A percentile compares a stretch with the other conserved stretches of the same genome.
These are phyloP conservation scores for Pilasporangium apinafurcum DNA, from an alignment of 352 stramenopile genomes.

Conservation along the genomic window DNA sequence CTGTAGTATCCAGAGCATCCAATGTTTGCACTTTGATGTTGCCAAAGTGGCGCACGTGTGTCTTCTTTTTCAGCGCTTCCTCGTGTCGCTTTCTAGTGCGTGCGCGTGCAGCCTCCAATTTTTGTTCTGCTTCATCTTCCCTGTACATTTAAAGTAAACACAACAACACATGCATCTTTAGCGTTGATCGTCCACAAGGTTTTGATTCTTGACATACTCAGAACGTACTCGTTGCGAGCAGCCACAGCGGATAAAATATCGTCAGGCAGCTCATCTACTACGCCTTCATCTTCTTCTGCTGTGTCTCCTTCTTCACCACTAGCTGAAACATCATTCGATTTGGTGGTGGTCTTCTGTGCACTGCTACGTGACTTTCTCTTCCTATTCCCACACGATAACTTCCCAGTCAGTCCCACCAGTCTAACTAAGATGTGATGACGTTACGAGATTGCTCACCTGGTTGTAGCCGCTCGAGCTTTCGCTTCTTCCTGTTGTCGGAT, in stretches of 20 bases:
- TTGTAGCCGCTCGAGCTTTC: slow-evolving; percentile 28
- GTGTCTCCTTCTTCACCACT: slow-evolving; percentile 2
- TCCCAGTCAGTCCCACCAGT: too few species aligned
- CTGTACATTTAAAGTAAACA: slow-evolving; percentile 8
- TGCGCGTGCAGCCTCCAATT: slow-evolving; percentile 21
- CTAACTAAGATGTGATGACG: too few species aligned
- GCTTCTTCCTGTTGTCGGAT: slow-evolving; percentile 48
- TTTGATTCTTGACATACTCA: too few species aligned
- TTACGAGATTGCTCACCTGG: slow-evolving; percentile 17
- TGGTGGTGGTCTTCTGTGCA: slow-evolving; percentile 31
- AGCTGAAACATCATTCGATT: too few species aligned
- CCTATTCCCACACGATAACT: too few species aligned
- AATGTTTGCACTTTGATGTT: slow-evolving; percentile 72
- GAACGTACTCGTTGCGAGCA: slow-evolving; percentile 46
- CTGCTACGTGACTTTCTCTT: too few species aligned
- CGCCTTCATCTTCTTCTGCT: slow-evolving; percentile 10
- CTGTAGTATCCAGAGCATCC: slow-evolving; percentile 26
- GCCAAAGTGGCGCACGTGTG: slow-evolving; percentile 68
- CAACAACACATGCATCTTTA: too few species aligned
- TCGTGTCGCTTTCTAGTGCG: slow-evolving; percentile 11
- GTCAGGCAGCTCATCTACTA: slow-evolving; percentile 39
- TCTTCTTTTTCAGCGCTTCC: slow-evolving; percentile 33
- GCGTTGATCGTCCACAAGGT: too few species aligned
- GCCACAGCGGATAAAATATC: slow-evolving; percentile 66
- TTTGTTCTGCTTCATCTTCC: slow-evolving; percentile 44